Evolutionary conservation across 192 early-diverging fungal species (phyloP), one percentile per base, ranked within the genome.

Genomic region (Umbelopsis sp.): DNA sequence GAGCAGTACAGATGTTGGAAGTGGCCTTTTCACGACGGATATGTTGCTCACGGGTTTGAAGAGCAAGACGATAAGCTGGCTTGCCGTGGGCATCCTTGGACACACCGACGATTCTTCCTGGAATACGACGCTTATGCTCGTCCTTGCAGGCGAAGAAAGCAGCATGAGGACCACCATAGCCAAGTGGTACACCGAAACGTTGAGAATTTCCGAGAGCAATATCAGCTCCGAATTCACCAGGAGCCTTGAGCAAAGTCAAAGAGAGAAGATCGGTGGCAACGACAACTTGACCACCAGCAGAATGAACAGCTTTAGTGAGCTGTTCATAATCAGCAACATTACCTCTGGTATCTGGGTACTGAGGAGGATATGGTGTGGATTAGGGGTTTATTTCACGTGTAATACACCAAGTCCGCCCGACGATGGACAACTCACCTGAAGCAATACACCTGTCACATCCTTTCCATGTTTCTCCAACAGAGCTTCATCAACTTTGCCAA

Each of bases 11-110:
- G 72, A 99, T 99, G 86, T 99, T 99, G 78, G 89, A 91, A 62
- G 98, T 97, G 3, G 98, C 98, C 89, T 98, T 98, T 77, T 99
- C 98, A 77, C 98, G 88, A 41, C 96, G 91, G 83, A 99, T 99
- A 82, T 99, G 98, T 86, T 99, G 98, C 85, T 99, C 96, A 74
- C 97, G 91, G 8, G 96, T 96, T 83, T 98, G 97, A 68, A 99
- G 89, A 17, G 98, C 91, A 17, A 99, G 88, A 76, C 97, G 92
- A 86, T 95, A 98, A 17, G 97, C 96, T 32, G 79, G 81, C 73
- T 92, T 92, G 53, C 96, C 98, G 59, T 86, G 74, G 59, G 90
- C 85, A 76, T 99, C 98, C 74, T 95, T 95, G 47, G 96, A 97
- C 12, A 97, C 92, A 73, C 98, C 98, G 68, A 99, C 92, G 62